Conservation (phyloP, 352 stramenopile genomes). For the Pythium insidiosum region DNA sequence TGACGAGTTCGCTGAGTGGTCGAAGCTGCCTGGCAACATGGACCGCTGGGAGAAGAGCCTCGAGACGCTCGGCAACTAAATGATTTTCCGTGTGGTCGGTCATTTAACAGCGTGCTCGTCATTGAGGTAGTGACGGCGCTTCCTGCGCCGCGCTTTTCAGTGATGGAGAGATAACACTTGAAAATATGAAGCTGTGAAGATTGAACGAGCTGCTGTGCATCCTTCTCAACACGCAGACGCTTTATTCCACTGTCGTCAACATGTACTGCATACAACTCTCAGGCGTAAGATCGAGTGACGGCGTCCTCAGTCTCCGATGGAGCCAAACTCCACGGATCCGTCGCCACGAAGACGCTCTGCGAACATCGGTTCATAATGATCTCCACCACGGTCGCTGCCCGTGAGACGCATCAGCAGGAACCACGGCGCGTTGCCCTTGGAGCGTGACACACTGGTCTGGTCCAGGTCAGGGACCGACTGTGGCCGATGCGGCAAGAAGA, state of each 20-base stretch:
- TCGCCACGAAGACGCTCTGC: conserved; percentile 76
- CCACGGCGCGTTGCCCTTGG: conserved; percentile 77
- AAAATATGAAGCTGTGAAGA: too few relatives aligned
- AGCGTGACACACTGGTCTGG: conserved; percentile 32
- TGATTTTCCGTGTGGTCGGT: not conserved
- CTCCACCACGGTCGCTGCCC: conserved; percentile 70
- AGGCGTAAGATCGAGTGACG: not conserved
- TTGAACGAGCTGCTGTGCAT: too few relatives aligned
- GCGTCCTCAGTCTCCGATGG: conserved; percentile 56
- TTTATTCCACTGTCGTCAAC: too few relatives aligned
- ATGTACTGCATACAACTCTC: too few relatives aligned
- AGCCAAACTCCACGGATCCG: conserved; percentile 75
- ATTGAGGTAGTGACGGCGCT: not conserved
- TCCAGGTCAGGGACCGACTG: conserved; percentile 30
- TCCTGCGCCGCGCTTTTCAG: not conserved
- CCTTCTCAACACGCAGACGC: too few relatives aligned
- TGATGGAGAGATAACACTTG: too few relatives aligned
- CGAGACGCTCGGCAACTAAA: conserved; percentile 78
- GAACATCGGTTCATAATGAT: conserved; percentile 87
- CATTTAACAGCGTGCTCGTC: too few relatives aligned
- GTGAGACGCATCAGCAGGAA: conserved; percentile 86
- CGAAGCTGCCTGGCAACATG: conserved; percentile 75
- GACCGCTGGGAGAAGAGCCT: conserved; percentile 86
- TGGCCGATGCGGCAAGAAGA: conserved; percentile 79
- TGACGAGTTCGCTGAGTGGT: conserved; percentile 84